Base-by-base conservation (phyloP, 2,329 filamentous ascomycete species). In the Claviceps spartinae region DNA sequence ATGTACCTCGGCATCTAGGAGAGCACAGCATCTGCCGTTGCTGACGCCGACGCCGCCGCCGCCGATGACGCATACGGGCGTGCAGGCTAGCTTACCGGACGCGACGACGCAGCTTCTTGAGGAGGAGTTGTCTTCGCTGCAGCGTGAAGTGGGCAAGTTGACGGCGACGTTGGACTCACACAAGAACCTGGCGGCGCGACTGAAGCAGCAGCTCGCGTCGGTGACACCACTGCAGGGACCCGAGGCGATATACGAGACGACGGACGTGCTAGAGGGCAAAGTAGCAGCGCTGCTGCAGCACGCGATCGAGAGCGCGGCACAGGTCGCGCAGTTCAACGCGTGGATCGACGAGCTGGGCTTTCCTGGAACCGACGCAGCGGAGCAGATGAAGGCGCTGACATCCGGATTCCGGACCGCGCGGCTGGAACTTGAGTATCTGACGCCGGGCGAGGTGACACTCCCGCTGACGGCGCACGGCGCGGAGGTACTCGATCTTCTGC, bases 371-470 rank as follows among this genome's bases (percentile, higher is more conserved):
- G 73, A 78, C 54, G 70, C 73, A 0, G 52, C 64, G n/a, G 72
- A 74, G n/a, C 71, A 77, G 52, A 60, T 82, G 7, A 55, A 66
- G 1, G 69, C 72, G 0, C 69, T 83, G 13, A 62, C 69, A 0
- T 55, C 67, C 2, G 70, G 73, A 2, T 77, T 83, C 64, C 75
- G 79, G 20, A 63, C 73, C 2, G 79, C 79, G 1, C 73, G 80
- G 1, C 65, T 82, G 0, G 79, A 83, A 57, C 72, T 83, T 2
- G 80, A 83, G 61, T 82, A 82, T 58, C 69, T 82, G 20, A 76
- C 73, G 0, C 79, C 79, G 0, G 79, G 79, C 5, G 79, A 83
- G 60, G 66, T 75, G n/a, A 59, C 70, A 0, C 68, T 80, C 0
- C 76, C 78, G 0, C 65, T 80, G 0, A 72, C 71, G 0, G 72